Evolutionary conservation across 352 stramenopile genomes (phyloP), one percentile per base, ranked within the genome.

Genomic region (Pythium periplocum): DNA sequence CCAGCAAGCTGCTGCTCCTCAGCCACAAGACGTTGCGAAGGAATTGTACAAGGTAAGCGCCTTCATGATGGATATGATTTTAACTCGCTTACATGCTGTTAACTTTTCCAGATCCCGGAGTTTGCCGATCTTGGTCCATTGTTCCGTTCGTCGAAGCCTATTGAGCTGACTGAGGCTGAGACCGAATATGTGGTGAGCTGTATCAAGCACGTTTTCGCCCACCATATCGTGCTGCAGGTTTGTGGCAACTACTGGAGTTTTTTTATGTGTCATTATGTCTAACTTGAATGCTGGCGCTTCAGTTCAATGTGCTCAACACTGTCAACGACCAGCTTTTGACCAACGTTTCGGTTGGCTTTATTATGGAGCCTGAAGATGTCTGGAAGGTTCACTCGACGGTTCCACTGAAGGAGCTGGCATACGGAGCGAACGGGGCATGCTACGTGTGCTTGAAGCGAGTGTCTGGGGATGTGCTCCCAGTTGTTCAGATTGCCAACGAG

Each of bases 291-390:
- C 17, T 26, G 37, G 53, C 17, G 37, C 61, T 97, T 26, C 81
- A 99, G 80, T 99, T 99, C 66, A 90, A 86, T 42, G 89, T 99
- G 54, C 83, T 96, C 48, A 99, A 99, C 81, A 99, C 97, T 0
- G 95, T 99, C 49, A 96, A 98, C 50, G 95, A 98, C 55, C 96
- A 99, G 78, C 78, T 97, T 34, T 75, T 99, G 51, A 86, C 91
- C 2, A 95, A 99, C 62, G 90, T 98, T 26, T 93, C 76, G 4
- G 78, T 98, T 34, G 93, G 97, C 40, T 87, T 97, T 45, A 83
- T 87, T 5, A 87, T 90, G 69, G 90, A 97, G 47, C 78, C 79
- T 32, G 87, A 95, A 32, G 92, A 98, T 43, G 68, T 95, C 38
- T 99, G 95, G 79, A 75, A 87, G 44, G 81, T 98, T 4, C 86